A percentile compares a stretch with the other conserved stretches of the same genome.
These are phyloP conservation scores for Cordyceps pruinosa DNA, from an alignment of 2,329 filamentous ascomycete genomes.

Conservation along the genomic window DNA sequence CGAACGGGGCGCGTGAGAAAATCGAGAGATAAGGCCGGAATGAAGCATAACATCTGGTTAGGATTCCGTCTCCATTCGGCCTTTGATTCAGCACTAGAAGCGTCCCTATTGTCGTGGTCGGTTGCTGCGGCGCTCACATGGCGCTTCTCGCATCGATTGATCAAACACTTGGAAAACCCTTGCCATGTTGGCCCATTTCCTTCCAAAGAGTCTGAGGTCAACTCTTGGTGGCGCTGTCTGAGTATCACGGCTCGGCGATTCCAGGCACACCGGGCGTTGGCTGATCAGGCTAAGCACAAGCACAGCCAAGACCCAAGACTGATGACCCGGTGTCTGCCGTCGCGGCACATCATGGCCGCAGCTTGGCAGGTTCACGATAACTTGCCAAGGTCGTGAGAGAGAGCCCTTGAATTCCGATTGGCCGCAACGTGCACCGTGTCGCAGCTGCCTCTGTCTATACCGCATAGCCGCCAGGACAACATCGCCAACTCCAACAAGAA, in stretches of 20 bases:
- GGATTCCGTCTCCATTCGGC: not conserved
- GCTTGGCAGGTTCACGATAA: not conserved
- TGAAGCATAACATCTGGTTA: not conserved
- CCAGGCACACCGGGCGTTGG: not conserved
- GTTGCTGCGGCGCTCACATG: no score
- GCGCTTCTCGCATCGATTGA: no score
- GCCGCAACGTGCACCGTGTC: not conserved
- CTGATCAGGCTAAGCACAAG: not conserved
- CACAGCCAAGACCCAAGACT: conserved; percentile 2
- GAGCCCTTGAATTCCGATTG: not conserved
- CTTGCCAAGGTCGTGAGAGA: not conserved
- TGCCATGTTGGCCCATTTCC: no score
- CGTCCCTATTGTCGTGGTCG: no score
- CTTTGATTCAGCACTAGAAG: not conserved
- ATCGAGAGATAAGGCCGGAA: not conserved
- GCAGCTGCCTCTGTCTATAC: no score
- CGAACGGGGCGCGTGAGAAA: not conserved
- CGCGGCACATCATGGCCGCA: conserved; percentile 3
- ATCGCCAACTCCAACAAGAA: no score
- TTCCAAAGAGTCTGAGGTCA: no score
- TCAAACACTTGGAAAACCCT: no score
- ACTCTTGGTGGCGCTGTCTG: not conserved
- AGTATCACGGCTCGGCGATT: not conserved
- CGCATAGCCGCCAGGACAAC: no score
- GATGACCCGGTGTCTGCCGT: not conserved